These are phyloP conservation scores for Corymbia maculata DNA, from an alignment of 345 rosid genomes.

Conservation along the genomic window DNA sequence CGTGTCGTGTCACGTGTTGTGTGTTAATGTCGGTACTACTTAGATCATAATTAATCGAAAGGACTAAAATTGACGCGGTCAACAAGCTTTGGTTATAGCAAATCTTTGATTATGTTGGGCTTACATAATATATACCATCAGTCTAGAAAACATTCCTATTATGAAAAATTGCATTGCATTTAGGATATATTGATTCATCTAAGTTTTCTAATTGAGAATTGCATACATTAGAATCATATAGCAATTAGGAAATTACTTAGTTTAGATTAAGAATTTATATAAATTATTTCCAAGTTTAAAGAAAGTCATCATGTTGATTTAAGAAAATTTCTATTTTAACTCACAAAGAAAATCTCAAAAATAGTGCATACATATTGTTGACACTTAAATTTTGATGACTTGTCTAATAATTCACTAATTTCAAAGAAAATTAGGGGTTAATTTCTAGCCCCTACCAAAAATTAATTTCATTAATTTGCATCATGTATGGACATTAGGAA, in stretches of 20 bases:
- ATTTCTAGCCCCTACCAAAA: no score
- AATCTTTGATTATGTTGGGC: not conserved
- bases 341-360: not conserved
- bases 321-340: not conserved
- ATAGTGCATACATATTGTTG: not conserved
- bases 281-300: not conserved
- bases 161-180: not conserved
- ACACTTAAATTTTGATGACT: no score
- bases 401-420: no score
- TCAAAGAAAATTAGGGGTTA: no score
- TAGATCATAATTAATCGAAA: no score
- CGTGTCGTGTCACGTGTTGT: no score
- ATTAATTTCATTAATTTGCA: no score
- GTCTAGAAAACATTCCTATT: not conserved
- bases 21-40: no score
- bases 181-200: no score
- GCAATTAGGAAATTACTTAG: not conserved
- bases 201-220: not conserved
- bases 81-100: not conserved
- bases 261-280: not conserved
- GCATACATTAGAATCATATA: not conserved
- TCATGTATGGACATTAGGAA: no score
- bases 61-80: no score
- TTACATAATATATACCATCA: not conserved
- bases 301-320: not conserved